Evolutionary conservation across 2,329 filamentous ascomycete species (phyloP).

Genomic region (Trichoderma koningiopsis): DNA sequence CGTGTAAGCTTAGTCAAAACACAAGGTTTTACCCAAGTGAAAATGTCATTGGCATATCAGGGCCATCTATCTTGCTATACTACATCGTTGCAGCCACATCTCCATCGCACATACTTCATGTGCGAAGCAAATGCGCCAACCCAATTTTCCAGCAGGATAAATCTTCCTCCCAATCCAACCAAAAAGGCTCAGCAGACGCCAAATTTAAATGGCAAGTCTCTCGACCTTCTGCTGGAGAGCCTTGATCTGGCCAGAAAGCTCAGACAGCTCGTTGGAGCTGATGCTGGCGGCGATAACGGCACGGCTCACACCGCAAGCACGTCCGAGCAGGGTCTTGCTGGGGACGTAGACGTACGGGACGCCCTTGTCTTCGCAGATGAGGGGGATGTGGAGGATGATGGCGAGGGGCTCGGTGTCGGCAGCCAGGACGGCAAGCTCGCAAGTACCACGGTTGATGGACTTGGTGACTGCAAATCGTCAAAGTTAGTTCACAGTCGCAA

Average conservation of each 20-base stretch:
- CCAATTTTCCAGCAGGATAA: background rate
- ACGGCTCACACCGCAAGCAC: constrained; percentile 86
- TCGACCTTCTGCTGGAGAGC: constrained; percentile 94
- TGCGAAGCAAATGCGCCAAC: background rate
- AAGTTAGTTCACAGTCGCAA: constrained; percentile 19
- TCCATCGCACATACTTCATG: background rate
- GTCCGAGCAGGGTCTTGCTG: constrained; percentile 80
- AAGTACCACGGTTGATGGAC: constrained; percentile 86
- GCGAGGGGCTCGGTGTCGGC: constrained; percentile 86
- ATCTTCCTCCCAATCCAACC: background rate
- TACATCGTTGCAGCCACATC: background rate
- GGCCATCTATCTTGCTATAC: background rate
- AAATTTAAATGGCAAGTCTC: constrained; percentile 83
- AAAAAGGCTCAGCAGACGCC: background rate
- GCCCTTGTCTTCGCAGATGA: constrained; percentile 82
- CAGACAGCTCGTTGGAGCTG: constrained; percentile 88
- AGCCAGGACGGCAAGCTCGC: constrained; percentile 85
- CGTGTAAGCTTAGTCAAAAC: background rate
- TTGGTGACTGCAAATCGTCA: constrained; percentile 59
- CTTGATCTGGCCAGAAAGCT: constrained; percentile 85
- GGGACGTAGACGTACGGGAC: constrained; percentile 68
- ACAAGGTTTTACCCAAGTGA: constrained; percentile 5
- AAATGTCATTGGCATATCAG: constrained; percentile 18
- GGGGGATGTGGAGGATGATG: constrained; percentile 85
- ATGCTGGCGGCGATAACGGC: constrained; percentile 86